Evolutionary conservation across 2,329 filamentous ascomycete species (phyloP).

Genomic region (Tolypocladium tropicale): DNA sequence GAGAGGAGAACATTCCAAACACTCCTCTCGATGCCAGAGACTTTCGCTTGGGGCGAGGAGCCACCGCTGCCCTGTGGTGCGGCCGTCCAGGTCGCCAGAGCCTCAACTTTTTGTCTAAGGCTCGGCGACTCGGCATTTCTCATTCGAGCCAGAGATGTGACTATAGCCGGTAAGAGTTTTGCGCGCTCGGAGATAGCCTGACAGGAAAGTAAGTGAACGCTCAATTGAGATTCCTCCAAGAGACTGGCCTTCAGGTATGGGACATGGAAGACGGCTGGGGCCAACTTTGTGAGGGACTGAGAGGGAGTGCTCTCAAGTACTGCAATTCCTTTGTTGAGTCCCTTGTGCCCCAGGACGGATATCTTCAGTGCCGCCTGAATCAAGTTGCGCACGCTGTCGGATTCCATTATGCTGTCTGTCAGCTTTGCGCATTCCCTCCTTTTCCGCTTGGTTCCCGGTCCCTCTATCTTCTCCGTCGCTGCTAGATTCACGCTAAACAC

Average conservation of each 20-base stretch:
- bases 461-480: background rate
- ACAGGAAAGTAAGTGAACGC: constrained; percentile 1
- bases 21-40: constrained; percentile 3
- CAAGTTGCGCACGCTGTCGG: background rate
- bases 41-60: background rate
- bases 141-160: constrained; percentile 21
- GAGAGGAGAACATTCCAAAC: constrained; percentile 15
- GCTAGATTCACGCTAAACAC: constrained; percentile 12
- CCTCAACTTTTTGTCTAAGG: constrained; percentile 17
- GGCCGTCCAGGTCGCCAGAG: background rate
- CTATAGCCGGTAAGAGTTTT: constrained; percentile 16
- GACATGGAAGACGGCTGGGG: constrained; percentile 25
- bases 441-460: background rate
- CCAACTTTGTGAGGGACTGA: constrained; percentile 15
- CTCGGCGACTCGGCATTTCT: constrained; percentile 21
- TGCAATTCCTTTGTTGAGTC: constrained; percentile 11
- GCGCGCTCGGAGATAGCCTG: constrained; percentile 16
- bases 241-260: constrained; percentile 21
- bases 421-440: background rate
- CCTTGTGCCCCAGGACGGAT: constrained; percentile 14
- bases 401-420: background rate
- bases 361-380: constrained; percentile 13
- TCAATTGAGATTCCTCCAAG: no score
- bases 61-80: background rate
- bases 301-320: constrained; percentile 6